Evolutionary conservation across 2,329 filamentous ascomycete genomes (phyloP).

Genomic region (Drechslerella stenobrocha): DNA sequence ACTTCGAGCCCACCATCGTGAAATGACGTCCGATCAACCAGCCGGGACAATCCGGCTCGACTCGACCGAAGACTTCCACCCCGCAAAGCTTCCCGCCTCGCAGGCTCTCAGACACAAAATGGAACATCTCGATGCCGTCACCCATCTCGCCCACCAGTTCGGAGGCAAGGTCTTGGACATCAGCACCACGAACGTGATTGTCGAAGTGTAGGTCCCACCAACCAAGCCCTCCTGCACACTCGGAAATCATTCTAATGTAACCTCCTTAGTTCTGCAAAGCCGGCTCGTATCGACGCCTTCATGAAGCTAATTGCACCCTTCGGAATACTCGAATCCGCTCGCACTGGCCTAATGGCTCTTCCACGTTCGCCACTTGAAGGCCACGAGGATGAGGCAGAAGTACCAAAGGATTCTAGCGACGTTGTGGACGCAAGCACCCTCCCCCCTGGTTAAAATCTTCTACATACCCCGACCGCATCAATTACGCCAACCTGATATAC

Average conservation of each 20-base stretch:
- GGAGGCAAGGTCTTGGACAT: slow-evolving; percentile 97
- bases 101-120: slow-evolving; percentile 95
- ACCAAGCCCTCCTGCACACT: neutral
- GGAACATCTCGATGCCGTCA: slow-evolving; percentile 94
- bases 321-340: slow-evolving; percentile 91
- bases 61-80: slow-evolving; percentile 75
- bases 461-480: neutral
- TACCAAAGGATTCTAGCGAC: slow-evolving; percentile 81
- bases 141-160: slow-evolving; percentile 95
- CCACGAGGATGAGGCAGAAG: slow-evolving; percentile 65
- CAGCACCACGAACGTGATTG: slow-evolving; percentile 97
- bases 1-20: slow-evolving; percentile 88
- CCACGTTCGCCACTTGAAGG: slow-evolving; percentile 86
- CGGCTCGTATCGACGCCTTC: slow-evolving; percentile 90
- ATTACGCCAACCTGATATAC: neutral
- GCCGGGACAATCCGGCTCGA: slow-evolving; percentile 57
- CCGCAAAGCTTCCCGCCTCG: slow-evolving; percentile 78
- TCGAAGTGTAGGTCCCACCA: slow-evolving; percentile 75
- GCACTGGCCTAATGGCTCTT: slow-evolving; percentile 94
- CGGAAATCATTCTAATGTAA: neutral
- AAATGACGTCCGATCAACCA: slow-evolving; percentile 66
- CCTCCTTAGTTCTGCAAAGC: slow-evolving; percentile 77
- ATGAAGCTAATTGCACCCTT: slow-evolving; percentile 94
- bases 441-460: slow-evolving; percentile 74
- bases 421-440: slow-evolving; percentile 92